Conservation (phyloP, 2,329 filamentous ascomycete genomes). For the Dactylonectria estremocensis region DNA sequence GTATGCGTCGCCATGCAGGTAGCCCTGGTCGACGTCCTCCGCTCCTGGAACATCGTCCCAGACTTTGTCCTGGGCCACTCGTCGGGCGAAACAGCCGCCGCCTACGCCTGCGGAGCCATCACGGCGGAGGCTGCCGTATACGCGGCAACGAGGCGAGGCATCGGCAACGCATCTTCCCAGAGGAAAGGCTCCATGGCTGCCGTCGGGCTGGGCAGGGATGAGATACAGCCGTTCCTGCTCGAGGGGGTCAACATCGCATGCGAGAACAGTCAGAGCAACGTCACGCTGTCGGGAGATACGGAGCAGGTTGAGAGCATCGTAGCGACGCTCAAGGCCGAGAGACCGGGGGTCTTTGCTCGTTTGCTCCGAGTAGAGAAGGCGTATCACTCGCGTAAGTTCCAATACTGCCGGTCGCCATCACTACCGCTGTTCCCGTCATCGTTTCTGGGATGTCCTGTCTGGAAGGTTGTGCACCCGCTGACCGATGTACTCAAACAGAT, state of each 20-base stretch:
- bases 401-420: too few species aligned
- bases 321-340: neutral
- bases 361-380: conserved; percentile 14
- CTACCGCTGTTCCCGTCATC: too few species aligned
- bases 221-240: neutral
- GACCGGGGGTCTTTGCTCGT: too few species aligned
- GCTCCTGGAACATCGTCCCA: neutral
- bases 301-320: neutral
- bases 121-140: conserved; percentile 16
- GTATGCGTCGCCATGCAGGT: conserved; percentile 17
- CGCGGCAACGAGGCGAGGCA: conserved; percentile 10
- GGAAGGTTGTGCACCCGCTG: too few species aligned
- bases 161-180: neutral
- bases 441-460: too few species aligned
- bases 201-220: neutral
- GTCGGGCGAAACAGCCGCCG: conserved; percentile 26
- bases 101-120: conserved; percentile 20
- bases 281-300: conserved; percentile 14
- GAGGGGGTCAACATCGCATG: conserved; percentile 15
- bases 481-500: too few species aligned
- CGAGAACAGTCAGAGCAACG: conserved; percentile 15
- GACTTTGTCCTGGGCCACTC: conserved; percentile 26
- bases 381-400: conserved; percentile 25
- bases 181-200: conserved; percentile 17
- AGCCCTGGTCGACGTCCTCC: conserved; percentile 14